Conservation (phyloP, 257 asterid genomes). For the Ligustrum vulgare region DNA sequence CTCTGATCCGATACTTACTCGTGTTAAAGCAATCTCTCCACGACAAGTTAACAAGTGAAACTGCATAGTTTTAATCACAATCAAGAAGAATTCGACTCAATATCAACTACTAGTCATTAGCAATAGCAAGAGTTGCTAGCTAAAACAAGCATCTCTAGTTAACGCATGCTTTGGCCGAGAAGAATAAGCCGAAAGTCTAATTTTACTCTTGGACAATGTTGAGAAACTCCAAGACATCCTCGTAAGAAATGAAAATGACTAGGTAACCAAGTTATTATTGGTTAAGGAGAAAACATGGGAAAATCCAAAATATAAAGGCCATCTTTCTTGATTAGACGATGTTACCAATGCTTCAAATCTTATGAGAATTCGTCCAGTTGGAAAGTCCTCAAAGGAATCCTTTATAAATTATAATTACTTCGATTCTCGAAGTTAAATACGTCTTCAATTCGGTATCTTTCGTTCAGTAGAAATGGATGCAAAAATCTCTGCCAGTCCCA, state of each 20-base stretch:
- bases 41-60: no score
- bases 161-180: neutral
- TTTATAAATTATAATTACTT: neutral
- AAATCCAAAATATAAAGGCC: neutral
- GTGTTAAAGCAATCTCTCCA: no score
- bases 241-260: neutral
- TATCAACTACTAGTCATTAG: neutral
- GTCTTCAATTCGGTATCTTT: neutral
- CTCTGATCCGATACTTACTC: no score
- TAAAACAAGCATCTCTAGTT: neutral
- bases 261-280: neutral
- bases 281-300: neutral
- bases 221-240: neutral
- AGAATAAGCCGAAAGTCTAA: neutral
- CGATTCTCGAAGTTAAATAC: neutral
- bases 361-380: slow-evolving; percentile 25
- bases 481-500: slow-evolving; percentile 21
- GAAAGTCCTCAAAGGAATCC: neutral
- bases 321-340: slow-evolving; percentile 1
- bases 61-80: no score
- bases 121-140: neutral
- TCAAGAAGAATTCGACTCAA: neutral
- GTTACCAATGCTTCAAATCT: slow-evolving; percentile 23
- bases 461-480: slow-evolving; percentile 36
- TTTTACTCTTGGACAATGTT: neutral